Base-by-base conservation (phyloP, 768 basidiomycete genomes). In the Hygrophoropsis aurantiaca region DNA sequence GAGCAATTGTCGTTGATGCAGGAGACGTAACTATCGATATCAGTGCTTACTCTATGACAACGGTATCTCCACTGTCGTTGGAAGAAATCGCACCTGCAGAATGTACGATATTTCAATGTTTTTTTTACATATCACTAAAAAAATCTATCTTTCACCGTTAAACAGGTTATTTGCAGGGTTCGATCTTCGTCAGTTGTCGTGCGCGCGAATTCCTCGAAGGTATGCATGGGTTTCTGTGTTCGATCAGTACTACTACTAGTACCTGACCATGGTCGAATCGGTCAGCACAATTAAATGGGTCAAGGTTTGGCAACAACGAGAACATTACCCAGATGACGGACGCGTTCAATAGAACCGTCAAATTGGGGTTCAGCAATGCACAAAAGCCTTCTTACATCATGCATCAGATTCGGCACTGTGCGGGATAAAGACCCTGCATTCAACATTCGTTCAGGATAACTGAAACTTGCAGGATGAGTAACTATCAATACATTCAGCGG, bases 21-120 rank as follows among this genome's bases (percentile, higher is more conserved):
- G 82, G 82, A 6, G 80, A 80, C 35, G 82, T 80, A 16, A 85
- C 81, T 0, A 67, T 84, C 21, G 82, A 85, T 50, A 65, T 84
- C 33, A 82, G 78, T 48, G 68, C 76, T 11, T 84, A 84, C 46
- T 69, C 68, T 24, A 70, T 73, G 54, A 56, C n/a, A n/a, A n/a
- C 58, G 16, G 54, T 53, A n/a, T 60, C 54, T 2, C 46, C 64
- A 1, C 49, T 54, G 3, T 53, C 59, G 1, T 73, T 79, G 24
- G 73, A 78, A 44, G 81, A 82, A 58, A 72, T 79, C 21, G 74
- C 77, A 2, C 69, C 70, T 0, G 56, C 71, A 1, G 66, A 72
- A 55, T 79, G 77, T 75, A 48, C 63, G 62, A 3, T 16, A 16
- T 11, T 37, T 13, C 13, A 24, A 18, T 11, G n/a, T n/a, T n/a